phyloP scores from a whole-genome alignment of 208 protist species.

The Trypanosoma platydactyli region DNA sequence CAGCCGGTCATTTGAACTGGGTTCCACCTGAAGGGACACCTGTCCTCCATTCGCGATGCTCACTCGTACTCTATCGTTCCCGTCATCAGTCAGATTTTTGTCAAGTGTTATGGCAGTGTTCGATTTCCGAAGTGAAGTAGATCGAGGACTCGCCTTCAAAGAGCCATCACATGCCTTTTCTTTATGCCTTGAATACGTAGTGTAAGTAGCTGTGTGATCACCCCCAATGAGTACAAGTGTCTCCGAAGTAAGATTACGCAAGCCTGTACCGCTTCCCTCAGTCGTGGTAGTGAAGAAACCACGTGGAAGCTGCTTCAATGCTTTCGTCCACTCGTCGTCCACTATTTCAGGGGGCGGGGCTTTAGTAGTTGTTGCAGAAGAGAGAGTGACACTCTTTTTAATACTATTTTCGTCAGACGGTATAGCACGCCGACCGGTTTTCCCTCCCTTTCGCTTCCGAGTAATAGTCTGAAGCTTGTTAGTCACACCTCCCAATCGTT shows the following conservation, averaged over 20 bases:
- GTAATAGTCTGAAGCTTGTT: neutral
- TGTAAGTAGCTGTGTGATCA: neutral
- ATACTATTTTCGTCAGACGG: neutral
- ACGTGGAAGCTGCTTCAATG: slow-evolving; percentile 21
- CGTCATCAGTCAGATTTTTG: slow-evolving; percentile 1
- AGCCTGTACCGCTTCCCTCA: neutral
- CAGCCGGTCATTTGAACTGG: neutral
- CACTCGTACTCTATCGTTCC: neutral
- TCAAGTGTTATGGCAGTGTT: neutral
- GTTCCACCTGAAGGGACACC: neutral
- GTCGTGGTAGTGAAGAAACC: slow-evolving; percentile 10
- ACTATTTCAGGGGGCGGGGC: neutral
- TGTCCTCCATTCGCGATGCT: slow-evolving; percentile 4
- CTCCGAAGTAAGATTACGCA: neutral
- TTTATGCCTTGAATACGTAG: no score
- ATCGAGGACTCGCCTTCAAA: neutral
- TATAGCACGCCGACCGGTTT: neutral
- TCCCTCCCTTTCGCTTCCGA: neutral
- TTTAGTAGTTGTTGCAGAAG: neutral
- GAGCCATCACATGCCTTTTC: neutral
- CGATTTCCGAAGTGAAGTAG: neutral
- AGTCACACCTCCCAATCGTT: neutral
- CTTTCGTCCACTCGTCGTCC: slow-evolving; percentile 30
- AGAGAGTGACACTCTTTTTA: neutral
- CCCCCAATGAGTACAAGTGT: slow-evolving; percentile 22